Evolutionary conservation across 2,329 filamentous ascomycete genomes (phyloP).

Genomic region (Seiridium cupressi): DNA sequence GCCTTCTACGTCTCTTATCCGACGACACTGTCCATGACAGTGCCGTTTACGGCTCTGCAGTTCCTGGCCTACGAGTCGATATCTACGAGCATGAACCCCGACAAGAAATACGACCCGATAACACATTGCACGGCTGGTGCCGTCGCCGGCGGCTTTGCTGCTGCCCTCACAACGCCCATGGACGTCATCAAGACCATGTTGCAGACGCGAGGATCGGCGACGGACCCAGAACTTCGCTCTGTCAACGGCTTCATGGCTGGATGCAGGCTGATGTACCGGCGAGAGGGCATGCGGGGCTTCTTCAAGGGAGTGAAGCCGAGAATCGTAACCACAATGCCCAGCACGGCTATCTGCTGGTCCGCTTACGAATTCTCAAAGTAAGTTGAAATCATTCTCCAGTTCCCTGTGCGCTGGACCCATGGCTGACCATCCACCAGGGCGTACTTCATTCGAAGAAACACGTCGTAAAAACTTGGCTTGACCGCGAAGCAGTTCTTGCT

Average conservation of each 20-base stretch:
- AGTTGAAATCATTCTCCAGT: slow-evolving; percentile 24
- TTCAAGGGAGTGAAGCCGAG: slow-evolving; percentile 90
- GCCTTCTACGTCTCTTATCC: slow-evolving; percentile 99
- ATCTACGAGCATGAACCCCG: slow-evolving; percentile 88
- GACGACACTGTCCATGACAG: slow-evolving; percentile 96
- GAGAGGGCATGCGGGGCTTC: slow-evolving; percentile 84
- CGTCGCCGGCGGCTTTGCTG: slow-evolving; percentile 88
- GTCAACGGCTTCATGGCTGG: slow-evolving; percentile 81
- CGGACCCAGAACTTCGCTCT: slow-evolving; percentile 77
- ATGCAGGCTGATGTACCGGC: slow-evolving; percentile 75
- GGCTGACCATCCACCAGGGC: slow-evolving; percentile 17
- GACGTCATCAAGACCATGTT: slow-evolving; percentile 98
- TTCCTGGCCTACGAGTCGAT: slow-evolving; percentile 98
- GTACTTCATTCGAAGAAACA: slow-evolving; percentile 31
- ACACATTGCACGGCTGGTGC: slow-evolving; percentile 93
- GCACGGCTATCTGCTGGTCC: slow-evolving; percentile 99
- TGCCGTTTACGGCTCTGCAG: slow-evolving; percentile 94
- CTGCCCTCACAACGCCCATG: slow-evolving; percentile 90
- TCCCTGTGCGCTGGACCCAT: not conserved
- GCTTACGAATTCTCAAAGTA: slow-evolving; percentile 70
- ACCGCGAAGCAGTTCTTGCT: not conserved
- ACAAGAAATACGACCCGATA: slow-evolving; percentile 82
- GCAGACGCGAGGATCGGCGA: slow-evolving; percentile 84
- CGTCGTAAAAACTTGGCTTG: slow-evolving; percentile 5
- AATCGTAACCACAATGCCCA: slow-evolving; percentile 95